Percentiles rank a stretch among this genome's conserved stretches.
Conservation (phyloP, 1,284 basidiomycete genomes). For the Tilletiopsis washingtonensis region DNA sequence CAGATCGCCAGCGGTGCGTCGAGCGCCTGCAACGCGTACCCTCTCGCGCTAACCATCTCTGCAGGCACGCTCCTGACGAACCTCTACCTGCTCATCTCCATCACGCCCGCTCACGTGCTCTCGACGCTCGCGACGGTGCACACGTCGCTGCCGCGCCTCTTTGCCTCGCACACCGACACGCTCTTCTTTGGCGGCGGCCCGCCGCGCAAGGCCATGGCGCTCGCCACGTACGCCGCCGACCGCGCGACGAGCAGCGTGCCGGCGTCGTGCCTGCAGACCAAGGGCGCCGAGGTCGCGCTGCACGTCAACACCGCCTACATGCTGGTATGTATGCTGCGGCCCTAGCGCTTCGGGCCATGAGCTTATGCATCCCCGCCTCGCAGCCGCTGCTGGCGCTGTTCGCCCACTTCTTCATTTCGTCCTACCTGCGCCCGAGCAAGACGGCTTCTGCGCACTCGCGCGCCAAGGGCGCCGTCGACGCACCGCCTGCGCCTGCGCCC, state of each 20-base stretch:
- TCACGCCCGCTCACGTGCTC: slow-evolving; percentile 14
- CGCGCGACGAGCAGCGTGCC: slow-evolving; percentile 12
- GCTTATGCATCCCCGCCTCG: not conserved
- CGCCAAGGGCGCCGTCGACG: too few species aligned
- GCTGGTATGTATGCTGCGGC: slow-evolving; percentile 17
- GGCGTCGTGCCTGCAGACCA: slow-evolving; percentile 23
- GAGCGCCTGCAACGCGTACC: not conserved
- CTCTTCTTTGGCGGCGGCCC: not conserved
- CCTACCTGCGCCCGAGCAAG: slow-evolving; percentile 14
- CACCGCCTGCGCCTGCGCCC: too few species aligned
- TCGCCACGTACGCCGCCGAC: slow-evolving; percentile 13
- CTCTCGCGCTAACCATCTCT: not conserved
- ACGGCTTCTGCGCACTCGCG: too few species aligned
- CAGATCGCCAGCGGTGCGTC: slow-evolving; percentile 27
- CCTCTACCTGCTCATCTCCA: slow-evolving; percentile 23
- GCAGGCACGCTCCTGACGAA: slow-evolving; percentile 33
- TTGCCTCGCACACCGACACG: not conserved
- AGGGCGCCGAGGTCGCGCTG: slow-evolving; percentile 28
- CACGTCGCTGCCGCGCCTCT: not conserved
- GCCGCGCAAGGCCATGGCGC: slow-evolving; percentile 1
- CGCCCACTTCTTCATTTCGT: slow-evolving; percentile 33
- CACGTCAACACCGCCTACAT: slow-evolving; percentile 37
- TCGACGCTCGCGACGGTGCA: slow-evolving; percentile 9
- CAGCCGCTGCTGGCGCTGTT: slow-evolving; percentile 36
- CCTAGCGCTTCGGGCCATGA: not conserved